A percentile compares a stretch with the other conserved stretches of the same genome.
Conservation (phyloP, 2,329 filamentous ascomycete genomes). For the Huntiella savannae region DNA sequence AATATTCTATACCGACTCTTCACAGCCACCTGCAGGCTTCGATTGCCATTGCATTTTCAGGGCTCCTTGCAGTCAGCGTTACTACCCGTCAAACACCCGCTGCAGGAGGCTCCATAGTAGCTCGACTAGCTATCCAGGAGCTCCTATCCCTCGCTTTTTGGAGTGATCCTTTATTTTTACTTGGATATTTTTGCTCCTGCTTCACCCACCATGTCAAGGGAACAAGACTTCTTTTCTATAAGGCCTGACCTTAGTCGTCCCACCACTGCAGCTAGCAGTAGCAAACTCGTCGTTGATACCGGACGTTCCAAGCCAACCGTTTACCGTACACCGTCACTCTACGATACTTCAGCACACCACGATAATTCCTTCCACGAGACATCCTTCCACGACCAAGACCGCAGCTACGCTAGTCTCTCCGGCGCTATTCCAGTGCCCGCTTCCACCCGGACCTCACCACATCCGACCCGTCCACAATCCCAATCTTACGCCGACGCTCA, state of each 20-base stretch:
- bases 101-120: neutral
- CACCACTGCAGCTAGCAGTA: conserved; percentile 11
- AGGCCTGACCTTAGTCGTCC: conserved; percentile 10
- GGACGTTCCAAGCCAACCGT: conserved; percentile 23
- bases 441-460: conserved; percentile 10
- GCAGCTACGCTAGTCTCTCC: neutral
- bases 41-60: neutral
- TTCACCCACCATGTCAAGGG: conserved; percentile 6
- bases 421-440: conserved; percentile 6
- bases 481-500: neutral
- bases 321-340: conserved; percentile 11
- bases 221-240: conserved; percentile 9
- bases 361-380: conserved; percentile 11
- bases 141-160: neutral
- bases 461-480: conserved; percentile 4
- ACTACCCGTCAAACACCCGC: neutral
- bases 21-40: neutral
- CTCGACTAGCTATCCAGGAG: neutral
- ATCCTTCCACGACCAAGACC: neutral
- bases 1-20: neutral
- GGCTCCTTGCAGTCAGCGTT: no score
- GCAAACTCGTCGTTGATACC: conserved; percentile 21
- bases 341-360: neutral
- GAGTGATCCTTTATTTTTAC: neutral
- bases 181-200: neutral